Conservation (phyloP, 805 yeast species). For the Wickerhamiella slavikovae region DNA sequence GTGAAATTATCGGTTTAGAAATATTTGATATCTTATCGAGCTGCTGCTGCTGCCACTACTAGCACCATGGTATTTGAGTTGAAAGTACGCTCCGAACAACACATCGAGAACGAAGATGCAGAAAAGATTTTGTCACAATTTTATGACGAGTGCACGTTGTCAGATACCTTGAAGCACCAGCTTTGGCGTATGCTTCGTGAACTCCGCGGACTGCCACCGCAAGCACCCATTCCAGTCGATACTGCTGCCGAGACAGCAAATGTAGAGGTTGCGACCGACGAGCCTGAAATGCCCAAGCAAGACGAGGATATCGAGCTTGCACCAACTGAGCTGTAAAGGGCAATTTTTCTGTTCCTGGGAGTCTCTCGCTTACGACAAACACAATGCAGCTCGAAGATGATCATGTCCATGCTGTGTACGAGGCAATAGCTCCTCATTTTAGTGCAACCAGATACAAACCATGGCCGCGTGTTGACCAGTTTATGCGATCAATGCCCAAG, state of each 20-base stretch:
- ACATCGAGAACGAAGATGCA: slow-evolving; percentile 12
- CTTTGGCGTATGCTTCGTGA: slow-evolving; percentile 57
- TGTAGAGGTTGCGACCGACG: no score
- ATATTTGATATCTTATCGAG: no score
- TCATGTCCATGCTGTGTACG: slow-evolving; percentile 81
- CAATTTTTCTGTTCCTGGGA: no score
- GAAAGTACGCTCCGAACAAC: no score
- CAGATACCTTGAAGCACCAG: slow-evolving; percentile 32
- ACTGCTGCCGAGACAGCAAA: no score
- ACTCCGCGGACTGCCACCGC: slow-evolving; percentile 61
- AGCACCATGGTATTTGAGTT: no score
- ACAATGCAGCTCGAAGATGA: slow-evolving; percentile 31
- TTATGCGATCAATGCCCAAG: slow-evolving; percentile 26
- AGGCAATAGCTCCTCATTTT: slow-evolving; percentile 81
- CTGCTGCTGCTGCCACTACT: no score
- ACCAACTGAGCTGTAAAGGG: no score
- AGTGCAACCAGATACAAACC: slow-evolving; percentile 90
- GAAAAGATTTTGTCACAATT: slow-evolving; percentile 10
- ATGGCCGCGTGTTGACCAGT: slow-evolving; percentile 85
- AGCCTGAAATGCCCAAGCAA: no score
- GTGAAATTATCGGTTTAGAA: no score
- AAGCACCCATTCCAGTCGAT: slow-evolving; percentile 1
- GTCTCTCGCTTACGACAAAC: no score
- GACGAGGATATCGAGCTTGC: no score
- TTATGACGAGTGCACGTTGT: slow-evolving; percentile 19